Conservation (phyloP, 1,284 basidiomycete species). For the Amylostereum areolatum region DNA sequence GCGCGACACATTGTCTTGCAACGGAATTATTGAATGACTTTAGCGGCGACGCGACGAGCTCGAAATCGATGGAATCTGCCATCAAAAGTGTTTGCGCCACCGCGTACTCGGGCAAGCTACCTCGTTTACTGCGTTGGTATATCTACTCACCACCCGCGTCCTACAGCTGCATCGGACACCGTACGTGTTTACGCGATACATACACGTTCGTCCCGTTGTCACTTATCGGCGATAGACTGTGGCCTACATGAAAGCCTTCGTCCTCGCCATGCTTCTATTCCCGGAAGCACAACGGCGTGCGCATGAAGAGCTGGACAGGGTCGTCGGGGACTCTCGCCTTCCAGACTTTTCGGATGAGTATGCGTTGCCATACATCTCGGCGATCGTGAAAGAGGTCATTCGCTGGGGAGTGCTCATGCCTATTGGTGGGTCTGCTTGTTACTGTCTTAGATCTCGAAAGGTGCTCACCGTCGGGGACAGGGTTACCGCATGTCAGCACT, state of each 20-base stretch:
- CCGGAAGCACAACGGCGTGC: conserved; percentile 11
- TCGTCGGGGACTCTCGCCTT: conserved; percentile 11
- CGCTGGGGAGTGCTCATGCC: conserved; percentile 10
- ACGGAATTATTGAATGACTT: background rate
- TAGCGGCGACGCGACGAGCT: no score
- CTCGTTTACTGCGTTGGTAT: no score
- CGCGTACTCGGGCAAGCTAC: no score
- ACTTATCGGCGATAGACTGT: no score
- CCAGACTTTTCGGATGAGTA: conserved; percentile 10
- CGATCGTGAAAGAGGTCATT: conserved; percentile 13
- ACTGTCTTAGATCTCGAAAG: background rate
- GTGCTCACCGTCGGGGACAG: no score
- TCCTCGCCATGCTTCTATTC: conserved; percentile 14
- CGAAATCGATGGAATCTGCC: background rate
- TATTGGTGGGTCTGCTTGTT: background rate
- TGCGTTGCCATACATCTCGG: conserved; percentile 12
- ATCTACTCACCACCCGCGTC: no score
- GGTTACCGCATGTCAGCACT: conserved; percentile 9
- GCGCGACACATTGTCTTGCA: background rate
- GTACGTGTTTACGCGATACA: no score
- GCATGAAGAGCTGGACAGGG: conserved; percentile 12
- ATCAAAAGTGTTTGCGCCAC: background rate
- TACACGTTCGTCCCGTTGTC: no score
- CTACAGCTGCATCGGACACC: background rate
- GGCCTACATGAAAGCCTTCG: conserved; percentile 2